A percentile compares a stretch with the other conserved stretches of the same genome.
Conservation (phyloP, 2,329 filamentous ascomycete species). For the Chaetomiaceae sp. region DNA sequence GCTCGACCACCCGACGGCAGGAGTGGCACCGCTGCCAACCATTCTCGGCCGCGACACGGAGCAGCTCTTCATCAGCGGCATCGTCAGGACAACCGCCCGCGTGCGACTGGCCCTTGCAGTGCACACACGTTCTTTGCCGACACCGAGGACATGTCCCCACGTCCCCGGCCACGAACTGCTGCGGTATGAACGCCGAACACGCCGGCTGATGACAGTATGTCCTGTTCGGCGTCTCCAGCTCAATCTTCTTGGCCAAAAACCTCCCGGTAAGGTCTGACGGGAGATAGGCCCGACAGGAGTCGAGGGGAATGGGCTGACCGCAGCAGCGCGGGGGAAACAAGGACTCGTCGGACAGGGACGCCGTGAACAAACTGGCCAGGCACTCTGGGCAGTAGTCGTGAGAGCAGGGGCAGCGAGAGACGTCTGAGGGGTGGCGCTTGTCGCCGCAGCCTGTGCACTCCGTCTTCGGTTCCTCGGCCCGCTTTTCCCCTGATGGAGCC, state of each 20-base stretch:
- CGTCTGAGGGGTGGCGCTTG: neutral
- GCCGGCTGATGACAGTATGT: conserved; percentile 45
- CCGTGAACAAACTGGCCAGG: conserved; percentile 40
- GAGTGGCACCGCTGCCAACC: conserved; percentile 49
- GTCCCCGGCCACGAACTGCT: conserved; percentile 29
- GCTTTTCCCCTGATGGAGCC: too few relatives aligned
- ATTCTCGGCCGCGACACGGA: conserved; percentile 38
- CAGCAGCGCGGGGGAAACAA: conserved; percentile 56
- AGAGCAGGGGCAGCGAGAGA: conserved; percentile 31
- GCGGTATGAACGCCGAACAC: conserved; percentile 46
- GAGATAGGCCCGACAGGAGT: conserved; percentile 35
- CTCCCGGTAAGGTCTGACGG: conserved; percentile 29
- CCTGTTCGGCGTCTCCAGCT: conserved; percentile 44
- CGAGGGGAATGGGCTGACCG: conserved; percentile 36
- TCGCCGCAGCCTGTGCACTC: conserved; percentile 2
- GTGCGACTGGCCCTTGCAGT: conserved; percentile 48
- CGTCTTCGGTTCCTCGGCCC: neutral
- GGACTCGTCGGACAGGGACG: conserved; percentile 44
- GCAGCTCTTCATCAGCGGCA: conserved; percentile 34
- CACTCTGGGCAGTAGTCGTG: conserved; percentile 52
- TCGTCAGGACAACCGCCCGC: conserved; percentile 46
- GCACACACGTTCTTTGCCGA: conserved; percentile 40
- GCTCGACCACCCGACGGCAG: conserved; percentile 47
- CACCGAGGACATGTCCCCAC: conserved; percentile 43
- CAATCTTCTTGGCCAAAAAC: conserved; percentile 44